Conservation (phyloP, 805 yeast genomes). For the Candida bentonensis region DNA sequence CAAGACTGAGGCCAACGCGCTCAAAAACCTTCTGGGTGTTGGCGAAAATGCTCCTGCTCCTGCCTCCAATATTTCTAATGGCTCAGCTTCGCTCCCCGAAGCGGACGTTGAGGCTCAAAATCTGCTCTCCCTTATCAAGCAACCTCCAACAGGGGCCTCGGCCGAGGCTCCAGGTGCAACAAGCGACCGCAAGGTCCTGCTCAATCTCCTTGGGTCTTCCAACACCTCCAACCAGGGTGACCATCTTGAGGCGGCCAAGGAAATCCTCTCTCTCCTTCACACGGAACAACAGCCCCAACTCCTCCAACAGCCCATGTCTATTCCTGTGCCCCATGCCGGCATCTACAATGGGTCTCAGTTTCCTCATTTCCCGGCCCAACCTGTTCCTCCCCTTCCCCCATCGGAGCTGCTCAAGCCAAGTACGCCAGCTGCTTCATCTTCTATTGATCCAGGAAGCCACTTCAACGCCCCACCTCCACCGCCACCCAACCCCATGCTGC, state of each 20-base stretch:
- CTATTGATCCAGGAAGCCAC: neutral
- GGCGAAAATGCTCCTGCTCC: constrained; percentile 3
- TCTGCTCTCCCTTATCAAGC: neutral
- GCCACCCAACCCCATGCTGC: constrained; percentile 12
- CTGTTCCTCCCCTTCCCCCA: neutral
- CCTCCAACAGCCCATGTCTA: neutral
- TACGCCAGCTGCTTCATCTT: neutral
- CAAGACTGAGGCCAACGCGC: constrained; percentile 16
- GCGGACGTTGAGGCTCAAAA: neutral
- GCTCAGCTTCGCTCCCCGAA: no score
- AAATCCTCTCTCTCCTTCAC: constrained; percentile 11
- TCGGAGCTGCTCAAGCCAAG: neutral
- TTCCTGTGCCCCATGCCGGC: neutral
- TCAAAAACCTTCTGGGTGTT: constrained; percentile 19
- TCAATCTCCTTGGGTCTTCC: constrained; percentile 7
- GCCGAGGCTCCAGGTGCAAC: neutral
- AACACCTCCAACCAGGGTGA: constrained; percentile 2
- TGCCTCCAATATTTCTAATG: constrained; percentile 5
- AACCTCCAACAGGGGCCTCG: neutral
- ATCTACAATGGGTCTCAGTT: neutral
- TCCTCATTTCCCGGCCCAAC: neutral
- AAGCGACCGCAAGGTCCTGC: constrained; percentile 9
- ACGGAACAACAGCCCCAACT: neutral
- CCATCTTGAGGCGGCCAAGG: constrained; percentile 13
- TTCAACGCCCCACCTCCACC: constrained; percentile 10